A percentile compares a stretch with the other conserved stretches of the same genome.
These are phyloP conservation scores for Marasmius sp. DNA, from an alignment of 1,284 basidiomycete species.

Conservation along the genomic window DNA sequence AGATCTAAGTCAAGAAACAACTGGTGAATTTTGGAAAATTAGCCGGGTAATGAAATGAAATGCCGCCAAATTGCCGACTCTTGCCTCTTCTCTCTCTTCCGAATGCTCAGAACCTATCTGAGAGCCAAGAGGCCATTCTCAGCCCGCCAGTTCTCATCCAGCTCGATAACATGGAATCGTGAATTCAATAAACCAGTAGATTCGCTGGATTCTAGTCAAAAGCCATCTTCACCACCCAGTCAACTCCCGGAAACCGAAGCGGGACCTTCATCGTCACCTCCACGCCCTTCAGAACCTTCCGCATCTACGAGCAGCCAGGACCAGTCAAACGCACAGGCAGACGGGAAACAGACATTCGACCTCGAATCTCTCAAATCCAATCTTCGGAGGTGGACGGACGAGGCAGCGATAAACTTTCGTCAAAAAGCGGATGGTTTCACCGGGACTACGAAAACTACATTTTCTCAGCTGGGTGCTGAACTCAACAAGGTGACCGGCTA, in stretches of 20 bases:
- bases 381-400: conserved; percentile 51
- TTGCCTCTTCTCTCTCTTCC: neutral
- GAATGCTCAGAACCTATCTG: conserved; percentile 8
- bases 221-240: neutral
- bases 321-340: neutral
- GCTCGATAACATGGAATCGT: neutral
- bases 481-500: conserved; percentile 90
- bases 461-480: conserved; percentile 73
- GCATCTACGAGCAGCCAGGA: neutral
- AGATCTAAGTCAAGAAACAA: too few species aligned
- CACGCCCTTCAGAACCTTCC: conserved; percentile 1
- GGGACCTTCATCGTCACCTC: neutral
- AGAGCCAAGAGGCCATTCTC: neutral
- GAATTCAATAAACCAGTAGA: neutral
- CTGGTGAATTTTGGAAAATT: neutral
- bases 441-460: conserved; percentile 49
- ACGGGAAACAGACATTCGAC: conserved; percentile 12
- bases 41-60: neutral
- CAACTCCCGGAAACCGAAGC: neutral
- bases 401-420: conserved; percentile 47
- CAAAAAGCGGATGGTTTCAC: conserved; percentile 59
- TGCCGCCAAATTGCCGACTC: neutral
- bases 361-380: conserved; percentile 32
- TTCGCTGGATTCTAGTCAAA: neutral
- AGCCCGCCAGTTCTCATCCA: conserved; percentile 4